Percentiles rank a stretch among this genome's conserved stretches.
Conservation (phyloP, 2,329 filamentous ascomycete species). For the Aspergillus neoniger region DNA sequence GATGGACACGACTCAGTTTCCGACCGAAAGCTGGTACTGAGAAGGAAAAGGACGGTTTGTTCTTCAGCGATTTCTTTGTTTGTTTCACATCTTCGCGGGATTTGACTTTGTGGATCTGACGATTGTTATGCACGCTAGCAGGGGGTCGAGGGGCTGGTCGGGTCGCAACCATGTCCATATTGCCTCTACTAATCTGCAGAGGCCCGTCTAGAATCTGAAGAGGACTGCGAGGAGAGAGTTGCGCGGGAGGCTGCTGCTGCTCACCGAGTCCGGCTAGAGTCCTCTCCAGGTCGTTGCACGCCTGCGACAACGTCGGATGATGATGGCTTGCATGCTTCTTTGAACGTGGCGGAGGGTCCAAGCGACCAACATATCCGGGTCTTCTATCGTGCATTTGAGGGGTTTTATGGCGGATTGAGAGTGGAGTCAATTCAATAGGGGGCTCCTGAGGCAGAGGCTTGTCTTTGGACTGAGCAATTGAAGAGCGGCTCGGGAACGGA, state of each 20-base stretch:
- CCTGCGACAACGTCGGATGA: slow-evolving; percentile 33
- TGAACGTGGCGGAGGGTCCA: slow-evolving; percentile 6
- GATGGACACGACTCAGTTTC: slow-evolving; percentile 18
- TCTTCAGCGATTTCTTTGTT: slow-evolving; percentile 18
- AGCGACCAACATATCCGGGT: background rate
- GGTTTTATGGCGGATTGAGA: slow-evolving; percentile 25
- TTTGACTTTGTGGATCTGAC: slow-evolving; percentile 12
- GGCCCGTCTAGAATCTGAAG: slow-evolving; percentile 28
- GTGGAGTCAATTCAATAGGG: slow-evolving; percentile 31
- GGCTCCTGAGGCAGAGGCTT: slow-evolving; percentile 46
- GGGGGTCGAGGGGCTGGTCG: slow-evolving; percentile 35
- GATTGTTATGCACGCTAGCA: slow-evolving; percentile 20
- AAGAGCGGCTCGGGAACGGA: slow-evolving; percentile 20
- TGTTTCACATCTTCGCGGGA: slow-evolving; percentile 14
- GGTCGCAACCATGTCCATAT: slow-evolving; percentile 36
- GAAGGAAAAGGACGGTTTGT: slow-evolving; percentile 23
- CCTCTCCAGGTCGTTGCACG: slow-evolving; percentile 40
- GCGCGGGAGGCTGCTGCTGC: background rate
- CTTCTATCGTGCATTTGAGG: slow-evolving; percentile 9
- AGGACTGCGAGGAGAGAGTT: slow-evolving; percentile 17
- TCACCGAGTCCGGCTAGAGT: slow-evolving; percentile 32
- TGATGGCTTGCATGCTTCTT: slow-evolving; percentile 16
- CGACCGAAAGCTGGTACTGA: slow-evolving; percentile 20
- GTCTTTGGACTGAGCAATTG: slow-evolving; percentile 34
- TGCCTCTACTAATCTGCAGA: slow-evolving; percentile 37